Percentiles rank a stretch among this genome's conserved stretches.
Evolutionary conservation across 2,329 filamentous ascomycete species (phyloP).

Genomic region (Rhinocladiella similis): DNA sequence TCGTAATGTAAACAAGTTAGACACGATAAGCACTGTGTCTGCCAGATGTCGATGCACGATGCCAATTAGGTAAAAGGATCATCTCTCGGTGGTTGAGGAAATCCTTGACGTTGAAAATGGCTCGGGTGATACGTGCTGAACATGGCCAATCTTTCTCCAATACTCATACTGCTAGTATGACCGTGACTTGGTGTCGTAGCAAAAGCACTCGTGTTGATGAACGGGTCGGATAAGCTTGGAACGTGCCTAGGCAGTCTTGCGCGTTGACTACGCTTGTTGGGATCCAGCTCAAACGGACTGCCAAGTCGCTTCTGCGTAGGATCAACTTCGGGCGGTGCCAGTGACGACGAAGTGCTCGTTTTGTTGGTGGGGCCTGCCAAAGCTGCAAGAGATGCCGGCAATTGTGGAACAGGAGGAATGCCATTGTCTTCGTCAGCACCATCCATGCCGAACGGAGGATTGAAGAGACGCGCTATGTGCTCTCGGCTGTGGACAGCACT

Average conservation of each 20-base stretch:
- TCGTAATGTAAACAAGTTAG: not conserved
- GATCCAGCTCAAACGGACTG: constrained; percentile 48
- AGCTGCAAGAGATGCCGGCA: constrained; percentile 23
- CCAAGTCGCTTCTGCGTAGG: constrained; percentile 45
- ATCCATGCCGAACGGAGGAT: constrained; percentile 37
- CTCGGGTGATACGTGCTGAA: constrained; percentile 24
- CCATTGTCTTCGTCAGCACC: constrained; percentile 14
- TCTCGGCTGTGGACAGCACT: constrained; percentile 55
- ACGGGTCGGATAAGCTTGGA: constrained; percentile 46
- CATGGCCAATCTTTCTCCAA: constrained; percentile 25
- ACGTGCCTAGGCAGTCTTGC: constrained; percentile 40
- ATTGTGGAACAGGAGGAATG: constrained; percentile 24
- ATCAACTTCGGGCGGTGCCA: constrained; percentile 39
- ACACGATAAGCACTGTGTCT: not conserved
- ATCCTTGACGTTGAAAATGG: constrained; percentile 15
- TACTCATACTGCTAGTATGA: constrained; percentile 22
- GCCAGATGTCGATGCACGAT: not conserved
- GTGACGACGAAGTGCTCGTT: constrained; percentile 17
- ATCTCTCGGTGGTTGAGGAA: constrained; percentile 10
- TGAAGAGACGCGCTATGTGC: constrained; percentile 57
- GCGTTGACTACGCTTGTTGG: constrained; percentile 35
- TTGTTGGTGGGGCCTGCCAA: constrained; percentile 18
- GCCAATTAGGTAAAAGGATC: constrained; percentile 23
- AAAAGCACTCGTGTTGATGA: constrained; percentile 33
- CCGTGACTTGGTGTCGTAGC: constrained; percentile 20